Percentiles rank a stretch among this genome's conserved stretches.
phyloP scores from a whole-genome alignment of 495 filamentous ascomycete genomes.

The Aspergillus sclerotioniger region DNA sequence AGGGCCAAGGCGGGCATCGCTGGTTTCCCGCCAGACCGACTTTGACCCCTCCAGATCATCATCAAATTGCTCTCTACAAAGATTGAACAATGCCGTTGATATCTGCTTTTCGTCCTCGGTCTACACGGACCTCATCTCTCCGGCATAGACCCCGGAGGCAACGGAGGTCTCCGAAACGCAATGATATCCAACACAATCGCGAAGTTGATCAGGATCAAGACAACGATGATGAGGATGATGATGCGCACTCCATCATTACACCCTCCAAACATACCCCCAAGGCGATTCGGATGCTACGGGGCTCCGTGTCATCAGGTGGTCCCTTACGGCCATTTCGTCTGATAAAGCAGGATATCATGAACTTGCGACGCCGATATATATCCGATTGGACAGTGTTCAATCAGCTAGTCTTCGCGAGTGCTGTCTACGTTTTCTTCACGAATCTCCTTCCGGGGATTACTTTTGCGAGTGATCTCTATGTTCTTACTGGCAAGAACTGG shows the following conservation, averaged over 20 bases:
- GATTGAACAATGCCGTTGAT: constrained; percentile 31
- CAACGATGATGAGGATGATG: constrained; percentile 15
- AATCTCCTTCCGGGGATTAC: constrained; percentile 73
- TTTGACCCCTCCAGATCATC: background rate
- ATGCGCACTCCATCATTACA: constrained; percentile 42
- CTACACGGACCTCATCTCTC: constrained; percentile 27
- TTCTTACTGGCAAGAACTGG: constrained; percentile 64
- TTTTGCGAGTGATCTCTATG: constrained; percentile 68
- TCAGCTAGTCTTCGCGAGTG: constrained; percentile 66
- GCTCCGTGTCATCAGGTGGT: constrained; percentile 38
- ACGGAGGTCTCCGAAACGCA: constrained; percentile 19
- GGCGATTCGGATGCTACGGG: constrained; percentile 31
- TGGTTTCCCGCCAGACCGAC: background rate
- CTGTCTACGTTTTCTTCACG: constrained; percentile 74
- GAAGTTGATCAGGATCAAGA: background rate
- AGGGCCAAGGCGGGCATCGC: background rate
- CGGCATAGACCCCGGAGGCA: constrained; percentile 22
- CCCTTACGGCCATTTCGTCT: constrained; percentile 60
- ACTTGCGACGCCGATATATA: constrained; percentile 53
- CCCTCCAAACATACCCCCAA: constrained; percentile 44
- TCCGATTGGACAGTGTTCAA: constrained; percentile 72
- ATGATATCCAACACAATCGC: background rate
- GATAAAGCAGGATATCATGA: constrained; percentile 57
- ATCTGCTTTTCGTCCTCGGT: constrained; percentile 38
- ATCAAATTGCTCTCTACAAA: background rate